Evolutionary conservation across 75 land plant species (phyloP), one percentile per base, ranked within the genome.

Genomic region (Pinus taeda): DNA sequence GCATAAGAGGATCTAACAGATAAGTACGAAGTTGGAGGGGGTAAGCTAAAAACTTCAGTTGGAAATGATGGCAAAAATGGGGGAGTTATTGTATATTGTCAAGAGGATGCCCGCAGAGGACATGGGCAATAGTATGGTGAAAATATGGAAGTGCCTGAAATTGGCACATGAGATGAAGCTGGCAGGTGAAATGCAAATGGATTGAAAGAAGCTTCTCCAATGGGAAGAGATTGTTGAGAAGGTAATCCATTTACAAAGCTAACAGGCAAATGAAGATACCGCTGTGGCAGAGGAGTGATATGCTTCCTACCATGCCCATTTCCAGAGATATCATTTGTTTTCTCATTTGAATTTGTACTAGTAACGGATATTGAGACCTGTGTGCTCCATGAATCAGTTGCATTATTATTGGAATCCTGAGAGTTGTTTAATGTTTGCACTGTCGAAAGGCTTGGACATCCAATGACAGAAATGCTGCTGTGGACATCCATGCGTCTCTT

Each of bases 81-180:
- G 55, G 84, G 71, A 3, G 77, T 66, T 3, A 76, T 66, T 17
- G 88, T 75, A 56, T 76, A 80, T 61, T 91, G 96, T 60, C 83
- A 60, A 24, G 85, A 60, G 26, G 93, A 71, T 29, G 81, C 56
- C 26, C 78, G 36, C 29, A 87, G 83, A n/a, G 95, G 98, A 49
- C 98, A 95, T 85, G 93, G 93, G 71, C 95, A 92, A 60, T 90
- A 92, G 57, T 88, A 87, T 15, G 95, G 95, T 29, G 93, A 79
- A 33, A 84, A 85, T 24, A 79, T 18, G 11, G 81, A 61, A 21
- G 85, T 79, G 53, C 62, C 57, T 18, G 80, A 81, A 74, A 73
- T 15, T 12, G 76, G 24, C 57, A 76, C 76, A 18, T 74, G 39
- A 29, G 62, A 57, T 57, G 77, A 75, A 17, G 22, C 64, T 75